phyloP scores from a whole-genome alignment of 1,284 basidiomycete genomes.

The Trametes versicolor region DNA sequence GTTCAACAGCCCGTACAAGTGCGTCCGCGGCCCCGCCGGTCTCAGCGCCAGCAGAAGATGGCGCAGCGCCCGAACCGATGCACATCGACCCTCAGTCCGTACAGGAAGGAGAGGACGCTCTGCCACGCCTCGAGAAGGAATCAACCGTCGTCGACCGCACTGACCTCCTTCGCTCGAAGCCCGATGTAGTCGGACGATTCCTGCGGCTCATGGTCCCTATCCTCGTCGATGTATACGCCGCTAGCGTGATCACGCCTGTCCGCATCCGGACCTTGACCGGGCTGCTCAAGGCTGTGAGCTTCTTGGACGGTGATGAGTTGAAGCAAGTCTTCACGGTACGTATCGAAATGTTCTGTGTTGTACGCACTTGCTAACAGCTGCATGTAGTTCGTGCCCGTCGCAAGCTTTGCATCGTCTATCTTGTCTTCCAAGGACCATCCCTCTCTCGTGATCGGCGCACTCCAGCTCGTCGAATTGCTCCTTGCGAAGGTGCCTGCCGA shows the following conservation, averaged over 20 bases:
- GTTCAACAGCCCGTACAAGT: slow-evolving; percentile 38
- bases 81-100: slow-evolving; percentile 39
- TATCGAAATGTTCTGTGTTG: slow-evolving; percentile 1
- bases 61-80: slow-evolving; percentile 35
- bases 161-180: slow-evolving; percentile 78
- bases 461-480: slow-evolving; percentile 92
- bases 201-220: slow-evolving; percentile 91
- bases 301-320: slow-evolving; percentile 82
- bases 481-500: slow-evolving; percentile 83
- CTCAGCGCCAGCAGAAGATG: slow-evolving; percentile 45
- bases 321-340: slow-evolving; percentile 78
- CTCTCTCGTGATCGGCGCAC: slow-evolving; percentile 83
- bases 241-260: slow-evolving; percentile 88
- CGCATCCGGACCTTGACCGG: slow-evolving; percentile 89
- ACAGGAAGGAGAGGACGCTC: slow-evolving; percentile 46
- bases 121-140: slow-evolving; percentile 46
- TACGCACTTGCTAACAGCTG: slow-evolving; percentile 1
- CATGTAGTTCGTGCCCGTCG: slow-evolving; percentile 86
- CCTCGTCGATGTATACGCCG: slow-evolving; percentile 94
- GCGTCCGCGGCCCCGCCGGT: slow-evolving; percentile 42
- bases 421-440: slow-evolving; percentile 92
- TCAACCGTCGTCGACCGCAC: slow-evolving; percentile 62
- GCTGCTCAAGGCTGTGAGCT: slow-evolving; percentile 89
- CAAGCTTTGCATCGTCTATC: slow-evolving; percentile 92
- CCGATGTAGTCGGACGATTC: slow-evolving; percentile 82